Base-by-base conservation (phyloP, 2,329 filamentous ascomycete genomes). In the Ophiosphaerella korrae region DNA sequence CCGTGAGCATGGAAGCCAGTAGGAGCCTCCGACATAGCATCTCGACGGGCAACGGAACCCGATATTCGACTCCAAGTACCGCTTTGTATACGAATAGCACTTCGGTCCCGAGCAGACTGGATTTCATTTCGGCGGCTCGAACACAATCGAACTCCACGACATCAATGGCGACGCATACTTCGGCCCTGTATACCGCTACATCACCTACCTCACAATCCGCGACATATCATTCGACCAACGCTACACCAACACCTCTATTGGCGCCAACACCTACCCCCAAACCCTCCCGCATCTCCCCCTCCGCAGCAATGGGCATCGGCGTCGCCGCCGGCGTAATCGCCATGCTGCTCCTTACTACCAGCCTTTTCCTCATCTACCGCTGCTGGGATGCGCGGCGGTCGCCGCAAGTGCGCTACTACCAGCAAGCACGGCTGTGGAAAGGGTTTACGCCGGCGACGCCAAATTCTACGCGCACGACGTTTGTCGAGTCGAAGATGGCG, bases 301-400 rank as follows among this genome's bases (percentile, higher is more conserved):
- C 60, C 3, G 43, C 58, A 9, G 43, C 56, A 8, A 51, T 63
- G 43, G 60, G 60, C 13, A 45, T 63, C 23, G 58, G 60, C 23
- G 42, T 55, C 9, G 50, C 45, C 16, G 45, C 61, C 6, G 58
- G 58, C 1, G 50, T 63, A 3, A 26, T 50, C n/a, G 43, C 48
- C 18, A 40, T 56, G n/a, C 33, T 53, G 2, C 8, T 58, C 4
- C 41, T 56, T 0, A n/a, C 44, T 5, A 36, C 55, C 8, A 29
- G n/a, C 13, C 40, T 61, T 2, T 34, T 63, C 2, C 34, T 63
- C 2, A 16, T 63, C 11, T 57, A 57, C 44, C 57, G 45, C 11
- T 36, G 44, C 21, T 53, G 48, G 40, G 48, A 40, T 37, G 38
- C 32, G 12, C 50, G 36, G 7, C 42, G 16, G 16, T 42, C 50